Percentiles rank a stretch among this genome's conserved stretches.
Evolutionary conservation across 257 asterid species (phyloP).

Genomic region (Nemophila menziesii): DNA sequence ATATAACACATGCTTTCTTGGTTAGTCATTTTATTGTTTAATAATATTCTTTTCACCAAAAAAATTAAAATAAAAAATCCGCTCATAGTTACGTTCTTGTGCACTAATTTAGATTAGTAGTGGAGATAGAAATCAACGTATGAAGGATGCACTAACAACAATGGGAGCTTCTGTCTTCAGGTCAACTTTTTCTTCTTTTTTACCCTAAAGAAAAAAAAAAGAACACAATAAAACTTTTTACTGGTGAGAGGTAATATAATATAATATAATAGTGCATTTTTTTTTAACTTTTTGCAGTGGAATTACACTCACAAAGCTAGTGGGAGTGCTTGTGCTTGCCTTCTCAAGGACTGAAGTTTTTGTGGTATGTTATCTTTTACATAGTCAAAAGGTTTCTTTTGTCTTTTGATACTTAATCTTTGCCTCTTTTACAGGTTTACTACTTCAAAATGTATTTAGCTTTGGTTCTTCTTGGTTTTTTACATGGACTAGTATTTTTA

Average conservation of each 20-base stretch:
- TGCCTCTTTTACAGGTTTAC: slow-evolving; percentile 52
- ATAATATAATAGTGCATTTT: not conserved
- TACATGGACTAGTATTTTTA: slow-evolving; percentile 76
- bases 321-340: slow-evolving; percentile 88
- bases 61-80: not conserved
- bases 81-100: not conserved
- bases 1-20: slow-evolving; percentile 95
- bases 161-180: slow-evolving; percentile 99
- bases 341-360: slow-evolving; percentile 88
- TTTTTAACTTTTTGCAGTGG: slow-evolving; percentile 44
- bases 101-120: slow-evolving; percentile 51
- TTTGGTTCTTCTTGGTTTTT: slow-evolving; percentile 83
- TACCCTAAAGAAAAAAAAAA: not conserved
- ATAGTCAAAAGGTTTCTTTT: not conserved
- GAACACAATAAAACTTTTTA: not conserved
- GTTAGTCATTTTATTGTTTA: slow-evolving; percentile 50
- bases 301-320: slow-evolving; percentile 93
- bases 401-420: not conserved
- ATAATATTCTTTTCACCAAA: too few relatives aligned
- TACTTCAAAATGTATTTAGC: slow-evolving; percentile 91
- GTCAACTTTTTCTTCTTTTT: slow-evolving; percentile 22
- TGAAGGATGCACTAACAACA: slow-evolving; percentile 79
- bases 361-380: slow-evolving; percentile 43
- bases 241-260: not conserved
- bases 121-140: slow-evolving; percentile 89